These are phyloP conservation scores for Ceratocystis ficicola DNA, from an alignment of 2,329 filamentous ascomycete species.

Conservation along the genomic window DNA sequence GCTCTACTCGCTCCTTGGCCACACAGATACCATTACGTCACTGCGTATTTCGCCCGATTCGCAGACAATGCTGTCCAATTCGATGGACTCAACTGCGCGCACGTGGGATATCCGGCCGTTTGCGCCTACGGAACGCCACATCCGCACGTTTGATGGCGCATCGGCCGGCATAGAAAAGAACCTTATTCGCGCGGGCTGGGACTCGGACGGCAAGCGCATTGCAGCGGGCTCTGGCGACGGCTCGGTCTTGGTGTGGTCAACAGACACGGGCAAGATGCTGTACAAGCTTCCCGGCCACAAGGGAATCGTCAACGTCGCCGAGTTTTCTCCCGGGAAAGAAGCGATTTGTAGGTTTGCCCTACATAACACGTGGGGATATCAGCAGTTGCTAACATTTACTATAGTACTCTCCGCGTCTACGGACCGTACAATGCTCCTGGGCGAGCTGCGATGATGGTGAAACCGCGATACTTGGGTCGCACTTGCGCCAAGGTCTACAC, in stretches of 20 bases:
- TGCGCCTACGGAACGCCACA: conserved; percentile 71
- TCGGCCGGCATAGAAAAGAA: conserved; percentile 83
- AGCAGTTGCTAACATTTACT: conserved; percentile 28
- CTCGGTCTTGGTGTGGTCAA: conserved; percentile 84
- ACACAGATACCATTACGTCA: conserved; percentile 85
- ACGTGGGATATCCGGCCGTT: conserved; percentile 97
- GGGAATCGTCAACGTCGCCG: conserved; percentile 86
- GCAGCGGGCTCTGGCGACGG: conserved; percentile 83
- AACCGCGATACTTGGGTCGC: background rate
- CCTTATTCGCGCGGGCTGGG: conserved; percentile 81
- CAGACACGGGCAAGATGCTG: conserved; percentile 72
- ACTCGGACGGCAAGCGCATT: conserved; percentile 70
- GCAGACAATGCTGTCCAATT: conserved; percentile 78
- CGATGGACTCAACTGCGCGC: conserved; percentile 84
- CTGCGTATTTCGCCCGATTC: conserved; percentile 85
- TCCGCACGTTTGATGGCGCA: conserved; percentile 87
- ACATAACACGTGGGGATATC: too few relatives aligned
- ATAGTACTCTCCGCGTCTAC: conserved; percentile 81
- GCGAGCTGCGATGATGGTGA: conserved; percentile 45
- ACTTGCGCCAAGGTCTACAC: background rate
- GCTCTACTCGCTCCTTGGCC: conserved; percentile 76
- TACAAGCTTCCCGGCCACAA: conserved; percentile 95
- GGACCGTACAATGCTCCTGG: conserved; percentile 73
- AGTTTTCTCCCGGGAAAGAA: conserved; percentile 74
- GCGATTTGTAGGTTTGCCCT: conserved; percentile 61